These are phyloP conservation scores for Heritiera littoralis DNA, from an alignment of 345 rosid genomes.

Conservation along the genomic window DNA sequence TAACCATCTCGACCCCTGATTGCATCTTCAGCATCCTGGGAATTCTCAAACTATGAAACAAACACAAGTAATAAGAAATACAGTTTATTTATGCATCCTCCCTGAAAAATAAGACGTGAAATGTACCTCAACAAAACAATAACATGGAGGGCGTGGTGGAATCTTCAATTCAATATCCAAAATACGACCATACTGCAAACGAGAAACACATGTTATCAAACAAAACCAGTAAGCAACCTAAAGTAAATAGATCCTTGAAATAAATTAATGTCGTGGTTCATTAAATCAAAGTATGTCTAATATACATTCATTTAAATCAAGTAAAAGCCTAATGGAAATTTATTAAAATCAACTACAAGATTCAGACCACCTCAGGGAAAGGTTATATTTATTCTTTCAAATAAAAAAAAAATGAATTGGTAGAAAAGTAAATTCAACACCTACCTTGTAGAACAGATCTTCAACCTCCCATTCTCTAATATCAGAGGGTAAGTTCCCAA, in stretches of 20 bases:
- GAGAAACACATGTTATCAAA: constrained; percentile 7
- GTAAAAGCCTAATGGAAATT: neutral
- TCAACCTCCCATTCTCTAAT: constrained; percentile 86
- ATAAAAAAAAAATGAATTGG: neutral
- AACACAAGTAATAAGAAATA: constrained; percentile 22
- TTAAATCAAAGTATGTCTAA: neutral
- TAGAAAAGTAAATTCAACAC: constrained; percentile 18
- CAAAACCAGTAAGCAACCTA: neutral
- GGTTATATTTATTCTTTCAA: neutral
- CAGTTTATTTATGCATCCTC: neutral
- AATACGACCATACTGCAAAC: constrained; percentile 78
- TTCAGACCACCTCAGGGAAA: neutral
- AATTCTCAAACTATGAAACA: constrained; percentile 52
- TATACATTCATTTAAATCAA: neutral
- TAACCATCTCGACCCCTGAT: constrained; percentile 87
- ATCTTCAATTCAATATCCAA: constrained; percentile 91
- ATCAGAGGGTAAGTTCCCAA: constrained; percentile 93
- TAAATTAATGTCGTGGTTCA: neutral
- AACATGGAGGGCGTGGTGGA: constrained; percentile 95
- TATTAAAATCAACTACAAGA: neutral
- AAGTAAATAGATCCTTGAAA: neutral
- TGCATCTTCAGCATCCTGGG: constrained; percentile 78
- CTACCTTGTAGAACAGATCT: constrained; percentile 93
- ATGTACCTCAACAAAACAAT: constrained; percentile 92
- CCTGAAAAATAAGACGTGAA: neutral